Percentiles rank a stretch among this genome's conserved stretches.
Evolutionary conservation across 2,329 filamentous ascomycete species (phyloP).

Genomic region (Fusarium azukiicola): DNA sequence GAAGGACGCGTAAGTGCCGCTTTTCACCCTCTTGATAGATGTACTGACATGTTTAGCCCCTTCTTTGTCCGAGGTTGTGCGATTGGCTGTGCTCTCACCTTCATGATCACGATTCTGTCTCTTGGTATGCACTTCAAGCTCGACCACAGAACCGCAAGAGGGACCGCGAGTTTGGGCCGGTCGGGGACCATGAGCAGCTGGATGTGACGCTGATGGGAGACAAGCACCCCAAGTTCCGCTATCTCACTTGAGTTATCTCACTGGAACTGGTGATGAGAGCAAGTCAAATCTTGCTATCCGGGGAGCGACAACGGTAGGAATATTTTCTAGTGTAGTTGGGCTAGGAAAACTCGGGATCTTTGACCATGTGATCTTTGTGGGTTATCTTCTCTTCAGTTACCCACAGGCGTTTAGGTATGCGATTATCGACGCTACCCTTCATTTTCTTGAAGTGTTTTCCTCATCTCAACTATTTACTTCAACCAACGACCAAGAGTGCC

Average conservation of each 20-base stretch:
- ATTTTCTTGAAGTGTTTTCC: no score
- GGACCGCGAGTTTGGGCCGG: not conserved
- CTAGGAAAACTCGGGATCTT: no score
- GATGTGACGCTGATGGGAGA: slow-evolving; percentile 16
- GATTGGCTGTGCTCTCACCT: slow-evolving; percentile 37
- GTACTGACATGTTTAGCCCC: slow-evolving; percentile 17
- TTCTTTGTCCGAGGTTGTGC: slow-evolving; percentile 41
- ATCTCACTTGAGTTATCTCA: not conserved
- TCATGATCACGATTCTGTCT: slow-evolving; percentile 14
- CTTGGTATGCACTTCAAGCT: slow-evolving; percentile 35
- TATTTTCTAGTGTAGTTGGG: no score
- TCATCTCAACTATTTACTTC: no score
- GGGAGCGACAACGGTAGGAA: no score
- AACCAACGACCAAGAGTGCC: no score
- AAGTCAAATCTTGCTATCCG: not conserved
- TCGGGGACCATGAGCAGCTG: slow-evolving; percentile 8
- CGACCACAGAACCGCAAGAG: slow-evolving; percentile 25
- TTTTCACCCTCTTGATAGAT: rapidly evolving
- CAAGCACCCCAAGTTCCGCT: slow-evolving; percentile 14
- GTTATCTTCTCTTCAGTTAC: no score
- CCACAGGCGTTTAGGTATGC: no score
- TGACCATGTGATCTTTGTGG: no score
- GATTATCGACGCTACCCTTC: no score
- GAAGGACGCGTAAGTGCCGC: slow-evolving; percentile 33
- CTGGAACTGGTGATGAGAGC: not conserved